Evolutionary conservation across 768 basidiomycete species (phyloP).

Genomic region (Pilatotrama ljubarskyi): DNA sequence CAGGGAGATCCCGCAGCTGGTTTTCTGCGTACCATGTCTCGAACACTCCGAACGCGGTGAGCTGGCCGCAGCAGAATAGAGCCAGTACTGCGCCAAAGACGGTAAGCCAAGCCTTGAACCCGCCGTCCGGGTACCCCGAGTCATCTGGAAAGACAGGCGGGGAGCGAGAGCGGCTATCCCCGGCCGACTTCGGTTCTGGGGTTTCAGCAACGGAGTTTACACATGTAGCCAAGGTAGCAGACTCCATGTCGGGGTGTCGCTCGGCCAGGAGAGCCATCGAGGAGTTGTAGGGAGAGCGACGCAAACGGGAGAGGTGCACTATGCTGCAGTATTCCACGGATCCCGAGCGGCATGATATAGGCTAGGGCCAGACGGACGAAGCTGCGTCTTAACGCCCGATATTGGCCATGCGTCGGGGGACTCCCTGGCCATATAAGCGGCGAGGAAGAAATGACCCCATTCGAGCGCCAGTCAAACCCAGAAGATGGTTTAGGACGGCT

Average conservation of each 20-base stretch:
- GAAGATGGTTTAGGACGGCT: background rate
- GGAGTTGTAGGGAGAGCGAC: background rate
- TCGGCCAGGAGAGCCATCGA: background rate
- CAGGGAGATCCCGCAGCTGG: background rate
- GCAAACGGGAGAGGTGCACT: background rate
- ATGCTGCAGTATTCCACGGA: background rate
- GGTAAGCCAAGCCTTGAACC: slow-evolving; percentile 42
- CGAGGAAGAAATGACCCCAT: background rate
- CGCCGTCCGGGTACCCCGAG: slow-evolving; percentile 31
- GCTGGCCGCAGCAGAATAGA: slow-evolving; percentile 48
- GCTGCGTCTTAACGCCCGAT: background rate
- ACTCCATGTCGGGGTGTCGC: background rate
- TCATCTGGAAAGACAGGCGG: background rate
- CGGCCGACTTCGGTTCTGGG: background rate
- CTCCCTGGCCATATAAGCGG: background rate
- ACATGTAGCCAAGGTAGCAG: background rate
- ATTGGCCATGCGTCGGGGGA: background rate
- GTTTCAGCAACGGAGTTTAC: background rate
- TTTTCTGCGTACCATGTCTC: slow-evolving; percentile 20
- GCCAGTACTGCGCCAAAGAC: slow-evolving; percentile 64
- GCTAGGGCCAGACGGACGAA: background rate
- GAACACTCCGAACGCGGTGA: slow-evolving; percentile 18
- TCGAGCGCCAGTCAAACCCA: background rate
- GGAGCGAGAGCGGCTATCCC: background rate
- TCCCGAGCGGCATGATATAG: background rate